Evolutionary conservation across 2,329 filamentous ascomycete genomes (phyloP), one percentile per base, ranked within the genome.

Genomic region (Phyllosticta citrichinensis): DNA sequence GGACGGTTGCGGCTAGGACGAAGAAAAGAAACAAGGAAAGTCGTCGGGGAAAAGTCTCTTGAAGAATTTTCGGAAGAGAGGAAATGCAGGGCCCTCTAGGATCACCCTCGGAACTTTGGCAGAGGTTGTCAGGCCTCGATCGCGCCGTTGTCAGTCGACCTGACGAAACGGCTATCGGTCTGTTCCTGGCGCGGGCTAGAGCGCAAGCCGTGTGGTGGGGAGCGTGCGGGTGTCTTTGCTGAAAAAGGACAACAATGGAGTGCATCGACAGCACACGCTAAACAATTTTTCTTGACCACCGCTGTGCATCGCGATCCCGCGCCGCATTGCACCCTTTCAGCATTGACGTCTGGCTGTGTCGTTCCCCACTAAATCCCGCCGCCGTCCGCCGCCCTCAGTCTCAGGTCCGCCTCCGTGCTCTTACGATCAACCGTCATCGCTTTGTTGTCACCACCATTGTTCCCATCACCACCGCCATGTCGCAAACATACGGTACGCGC

Each of bases 401-500:
- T 22, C 22, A 22, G 2, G 22, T 22, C 50, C 30, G n/a, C 56
- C 55, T 11, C 22, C 24, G 22, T 50, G n/a, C 40, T 19, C 25
- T 47, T 47, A n/a, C 17, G 14, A 47, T 4, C 6, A n/a, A n/a
- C 17, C 17, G n/a, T 47, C 52, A 24, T 51, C 57, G 25, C 50
- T 53, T 40, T 35, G 24, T 9, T 19, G 9, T 35, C 55, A 30
- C 60, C 19, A 20, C 52, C 47, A 35, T 47, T 14, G 40, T 8
- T n/a, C 6, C 54, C 33, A 30, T 50, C 56, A 55, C 51, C 52
- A 61, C 20, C 27, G 63, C 56, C 64, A 72, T 71, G 67, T 67
- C 69, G 61, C 70, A 71, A 62, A 70, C 77, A 71, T 80, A 82
- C 66, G 68, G 79, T 55, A 71, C 77, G 52, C 81, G 84, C 65